Evolutionary conservation across 257 asterid genomes (phyloP).

Genomic region (Cordia subcordata): DNA sequence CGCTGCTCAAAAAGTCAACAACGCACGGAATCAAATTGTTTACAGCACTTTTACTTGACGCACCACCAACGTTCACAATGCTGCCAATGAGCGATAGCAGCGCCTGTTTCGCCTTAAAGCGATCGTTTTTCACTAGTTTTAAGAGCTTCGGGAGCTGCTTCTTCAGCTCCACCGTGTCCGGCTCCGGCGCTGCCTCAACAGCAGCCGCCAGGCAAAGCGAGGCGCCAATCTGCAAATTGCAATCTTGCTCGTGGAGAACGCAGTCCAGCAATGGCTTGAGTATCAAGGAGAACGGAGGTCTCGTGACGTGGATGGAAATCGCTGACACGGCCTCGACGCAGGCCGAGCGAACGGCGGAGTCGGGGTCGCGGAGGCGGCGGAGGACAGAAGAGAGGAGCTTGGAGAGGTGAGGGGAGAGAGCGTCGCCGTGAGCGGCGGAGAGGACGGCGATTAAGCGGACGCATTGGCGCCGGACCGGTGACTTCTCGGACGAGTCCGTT

Average conservation of each 20-base stretch:
- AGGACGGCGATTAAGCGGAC: slow-evolving; percentile 61
- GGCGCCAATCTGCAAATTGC: slow-evolving; percentile 69
- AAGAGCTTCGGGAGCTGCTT: slow-evolving; percentile 51
- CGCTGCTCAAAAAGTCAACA: slow-evolving; percentile 59
- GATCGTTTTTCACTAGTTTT: slow-evolving; percentile 51
- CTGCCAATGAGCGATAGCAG: slow-evolving; percentile 49
- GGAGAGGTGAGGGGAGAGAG: slow-evolving; percentile 56
- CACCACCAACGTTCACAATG: slow-evolving; percentile 45
- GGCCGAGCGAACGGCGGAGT: slow-evolving; percentile 71
- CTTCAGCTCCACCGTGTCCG: slow-evolving; percentile 53
- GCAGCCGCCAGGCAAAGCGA: slow-evolving; percentile 79
- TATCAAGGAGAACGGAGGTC: slow-evolving; percentile 51
- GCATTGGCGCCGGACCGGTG: slow-evolving; percentile 90
- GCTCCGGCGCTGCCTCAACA: slow-evolving; percentile 68
- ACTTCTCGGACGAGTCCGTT: slow-evolving; percentile 68
- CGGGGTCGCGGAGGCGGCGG: slow-evolving; percentile 85
- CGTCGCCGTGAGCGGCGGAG: slow-evolving; percentile 73
- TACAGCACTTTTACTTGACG: slow-evolving; percentile 35
- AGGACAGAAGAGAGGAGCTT: slow-evolving; percentile 62
- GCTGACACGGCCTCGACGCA: slow-evolving; percentile 69
- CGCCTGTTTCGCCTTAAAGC: slow-evolving; percentile 64
- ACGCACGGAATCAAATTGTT: slow-evolving; percentile 34
- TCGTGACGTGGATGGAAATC: slow-evolving; percentile 50
- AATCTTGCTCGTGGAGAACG: slow-evolving; percentile 74
- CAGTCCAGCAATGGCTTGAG: slow-evolving; percentile 60